Conservation (phyloP, 2,329 filamentous ascomycete genomes). For the Arthrobotrys megalospora region DNA sequence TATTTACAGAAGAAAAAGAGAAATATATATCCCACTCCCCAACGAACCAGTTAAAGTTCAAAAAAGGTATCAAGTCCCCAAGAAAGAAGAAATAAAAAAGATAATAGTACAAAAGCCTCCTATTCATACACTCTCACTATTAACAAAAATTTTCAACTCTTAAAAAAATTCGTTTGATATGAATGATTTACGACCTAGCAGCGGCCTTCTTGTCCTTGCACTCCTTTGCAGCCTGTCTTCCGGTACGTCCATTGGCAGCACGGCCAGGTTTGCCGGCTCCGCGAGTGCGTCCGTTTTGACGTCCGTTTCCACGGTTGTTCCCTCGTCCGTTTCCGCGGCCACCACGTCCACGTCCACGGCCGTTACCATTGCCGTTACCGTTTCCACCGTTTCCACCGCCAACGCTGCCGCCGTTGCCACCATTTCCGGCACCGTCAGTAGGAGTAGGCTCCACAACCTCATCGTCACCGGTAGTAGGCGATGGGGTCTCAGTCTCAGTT, state of each 20-base stretch:
- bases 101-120: constrained; percentile 19
- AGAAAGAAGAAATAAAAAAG: constrained; percentile 15
- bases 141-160: constrained; percentile 4
- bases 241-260: neutral
- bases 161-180: neutral
- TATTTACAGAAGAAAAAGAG: constrained; percentile 25
- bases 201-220: constrained; percentile 9
- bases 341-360: constrained; percentile 19
- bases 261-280: neutral
- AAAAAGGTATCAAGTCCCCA: constrained; percentile 25
- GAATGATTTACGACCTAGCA: neutral
- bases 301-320: constrained; percentile 14
- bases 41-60: constrained; percentile 26
- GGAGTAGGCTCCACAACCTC: constrained; percentile 15
- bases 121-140: constrained; percentile 3
- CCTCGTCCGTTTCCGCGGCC: constrained; percentile 1
- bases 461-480: constrained; percentile 11
- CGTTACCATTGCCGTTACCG: constrained; percentile 22
- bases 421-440: constrained; percentile 26
- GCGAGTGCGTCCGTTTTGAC: constrained; percentile 8
- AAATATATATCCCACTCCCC: neutral
- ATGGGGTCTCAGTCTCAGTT: constrained; percentile 4
- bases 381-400: neutral
- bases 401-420: neutral
- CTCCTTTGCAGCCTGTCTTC: constrained; percentile 14